A percentile compares a stretch with the other conserved stretches of the same genome.
Evolutionary conservation across 1,139 yeast species (phyloP).

Genomic region (Magnusiomyces magnusii): DNA sequence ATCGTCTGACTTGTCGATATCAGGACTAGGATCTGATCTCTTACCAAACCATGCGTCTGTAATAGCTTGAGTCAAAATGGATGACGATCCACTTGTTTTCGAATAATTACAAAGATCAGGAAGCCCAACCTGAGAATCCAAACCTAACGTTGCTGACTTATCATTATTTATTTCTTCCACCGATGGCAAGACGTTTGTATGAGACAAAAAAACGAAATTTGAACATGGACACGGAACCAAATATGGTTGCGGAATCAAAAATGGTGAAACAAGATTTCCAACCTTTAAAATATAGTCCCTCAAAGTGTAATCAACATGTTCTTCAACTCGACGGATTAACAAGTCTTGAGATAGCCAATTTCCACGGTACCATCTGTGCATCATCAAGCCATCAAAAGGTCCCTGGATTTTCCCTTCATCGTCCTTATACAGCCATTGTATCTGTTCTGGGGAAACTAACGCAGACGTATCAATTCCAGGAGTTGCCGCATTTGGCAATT

Average conservation of each 20-base stretch:
- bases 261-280: slow-evolving; percentile 51
- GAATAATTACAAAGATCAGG: too few species aligned
- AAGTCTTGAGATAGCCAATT: slow-evolving; percentile 55
- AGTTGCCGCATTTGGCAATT: slow-evolving; percentile 24
- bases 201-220: too few species aligned
- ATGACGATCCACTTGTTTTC: too few species aligned
- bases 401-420: slow-evolving; percentile 69
- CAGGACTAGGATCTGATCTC: too few species aligned
- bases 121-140: too few species aligned
- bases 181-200: too few species aligned
- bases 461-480: slow-evolving; percentile 24
- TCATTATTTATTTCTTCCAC: too few species aligned
- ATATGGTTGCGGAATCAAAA: slow-evolving; percentile 47
- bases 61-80: too few species aligned
- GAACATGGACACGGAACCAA: too few species aligned
- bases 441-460: slow-evolving; percentile 36
- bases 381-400: slow-evolving; percentile 63
- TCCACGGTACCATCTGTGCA: slow-evolving; percentile 71
- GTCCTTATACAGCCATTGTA: slow-evolving; percentile 69
- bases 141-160: too few species aligned
- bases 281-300: slow-evolving; percentile 33
- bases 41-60: too few species aligned
- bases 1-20: too few species aligned
- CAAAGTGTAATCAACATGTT: slow-evolving; percentile 29
- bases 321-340: slow-evolving; percentile 45